Percentiles rank a stretch among this genome's conserved stretches.
These are phyloP conservation scores for Tolypocladium pustulatum DNA, from an alignment of 2,329 filamentous ascomycete genomes.

Conservation along the genomic window DNA sequence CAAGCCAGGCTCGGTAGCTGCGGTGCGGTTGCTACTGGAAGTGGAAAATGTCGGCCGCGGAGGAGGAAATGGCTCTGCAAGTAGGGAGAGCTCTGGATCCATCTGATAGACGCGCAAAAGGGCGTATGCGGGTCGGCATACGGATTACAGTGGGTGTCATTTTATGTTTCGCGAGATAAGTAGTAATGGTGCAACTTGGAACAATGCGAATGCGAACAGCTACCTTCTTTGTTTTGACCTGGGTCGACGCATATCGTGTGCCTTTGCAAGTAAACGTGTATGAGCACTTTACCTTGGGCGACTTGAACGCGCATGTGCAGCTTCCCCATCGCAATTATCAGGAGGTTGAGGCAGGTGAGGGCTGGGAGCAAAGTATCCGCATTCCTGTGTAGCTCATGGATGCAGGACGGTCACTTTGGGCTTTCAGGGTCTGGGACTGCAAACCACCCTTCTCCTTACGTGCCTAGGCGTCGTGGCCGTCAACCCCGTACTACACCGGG, in stretches of 20 bases:
- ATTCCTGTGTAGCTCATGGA: too few species aligned
- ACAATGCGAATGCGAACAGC: neutral
- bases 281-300: too few species aligned
- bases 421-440: too few species aligned
- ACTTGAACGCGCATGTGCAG: too few species aligned
- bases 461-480: neutral
- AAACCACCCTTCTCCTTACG: too few species aligned
- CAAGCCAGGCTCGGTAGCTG: neutral
- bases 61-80: neutral
- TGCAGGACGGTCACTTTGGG: too few species aligned
- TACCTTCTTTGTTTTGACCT: neutral
- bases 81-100: slow-evolving; percentile 4
- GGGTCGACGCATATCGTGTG: neutral
- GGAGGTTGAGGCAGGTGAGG: too few species aligned
- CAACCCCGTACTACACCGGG: neutral
- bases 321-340: too few species aligned
- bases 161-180: neutral
- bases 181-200: neutral
- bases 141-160: neutral
- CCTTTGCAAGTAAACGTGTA: neutral
- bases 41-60: neutral
- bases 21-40: neutral
- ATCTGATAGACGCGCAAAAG: slow-evolving; percentile 7
- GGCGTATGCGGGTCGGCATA: slow-evolving; percentile 3
- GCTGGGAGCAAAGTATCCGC: too few species aligned